phyloP scores from a whole-genome alignment of 1,284 basidiomycete genomes.

The Albatrellus sp. region DNA sequence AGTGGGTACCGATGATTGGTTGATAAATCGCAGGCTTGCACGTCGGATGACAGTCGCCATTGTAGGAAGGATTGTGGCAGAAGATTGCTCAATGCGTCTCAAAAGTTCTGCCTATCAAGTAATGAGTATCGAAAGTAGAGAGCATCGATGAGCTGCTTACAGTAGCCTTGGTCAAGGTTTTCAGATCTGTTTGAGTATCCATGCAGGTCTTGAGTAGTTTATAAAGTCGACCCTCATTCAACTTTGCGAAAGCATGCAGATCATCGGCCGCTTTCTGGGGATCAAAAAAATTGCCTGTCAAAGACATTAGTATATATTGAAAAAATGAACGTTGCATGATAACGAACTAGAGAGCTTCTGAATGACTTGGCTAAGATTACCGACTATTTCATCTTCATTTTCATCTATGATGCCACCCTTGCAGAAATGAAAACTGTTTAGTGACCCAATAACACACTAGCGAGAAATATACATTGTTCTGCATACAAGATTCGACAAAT shows the following conservation, averaged over 20 bases:
- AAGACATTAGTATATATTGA: conserved; percentile 5
- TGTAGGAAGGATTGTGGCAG: conserved; percentile 51
- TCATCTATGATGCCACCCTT: conserved; percentile 82
- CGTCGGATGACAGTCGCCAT: conserved; percentile 66
- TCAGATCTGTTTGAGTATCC: conserved; percentile 77
- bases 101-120: conserved; percentile 59
- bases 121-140: conserved; percentile 1
- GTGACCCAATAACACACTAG: neutral
- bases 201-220: conserved; percentile 73
- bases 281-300: conserved; percentile 50
- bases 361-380: conserved; percentile 40
- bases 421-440: neutral
- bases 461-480: conserved; percentile 58
- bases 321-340: conserved; percentile 8
- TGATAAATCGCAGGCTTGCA: conserved; percentile 65
- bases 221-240: conserved; percentile 81
- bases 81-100: conserved; percentile 62
- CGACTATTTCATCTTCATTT: conserved; percentile 52
- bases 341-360: conserved; percentile 48
- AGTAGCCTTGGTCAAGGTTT: conserved; percentile 66
- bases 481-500: conserved; percentile 60
- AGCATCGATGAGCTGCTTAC: conserved; percentile 26
- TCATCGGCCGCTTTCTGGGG: conserved; percentile 68
- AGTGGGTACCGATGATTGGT: conserved; percentile 76
- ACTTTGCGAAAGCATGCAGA: conserved; percentile 71